A percentile compares a stretch with the other conserved stretches of the same genome.
Evolutionary conservation across 176 grass and related monocot species (phyloP).

Genomic region (Chloris gayana): DNA sequence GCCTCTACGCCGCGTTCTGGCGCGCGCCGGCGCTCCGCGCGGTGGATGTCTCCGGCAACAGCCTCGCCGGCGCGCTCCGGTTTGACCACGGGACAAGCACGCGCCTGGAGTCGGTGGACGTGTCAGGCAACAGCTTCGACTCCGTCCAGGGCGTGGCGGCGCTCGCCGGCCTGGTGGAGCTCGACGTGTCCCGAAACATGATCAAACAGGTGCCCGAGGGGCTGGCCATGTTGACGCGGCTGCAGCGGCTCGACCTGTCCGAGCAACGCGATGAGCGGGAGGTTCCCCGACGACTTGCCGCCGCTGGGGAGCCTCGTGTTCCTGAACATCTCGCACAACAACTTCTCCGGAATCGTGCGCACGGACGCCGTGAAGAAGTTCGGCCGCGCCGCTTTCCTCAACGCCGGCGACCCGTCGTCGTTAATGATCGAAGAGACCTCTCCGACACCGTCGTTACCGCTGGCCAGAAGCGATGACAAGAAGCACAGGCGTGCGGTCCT

Average conservation of each 20-base stretch:
- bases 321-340: constrained; percentile 80
- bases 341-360: constrained; percentile 60
- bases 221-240: constrained; percentile 6
- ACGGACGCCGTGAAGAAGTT: constrained; percentile 44
- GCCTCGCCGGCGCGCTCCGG: constrained; percentile 50
- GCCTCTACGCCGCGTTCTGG: constrained; percentile 53
- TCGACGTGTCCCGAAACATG: constrained; percentile 60
- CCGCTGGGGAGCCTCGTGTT: constrained; percentile 36
- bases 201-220: constrained; percentile 45
- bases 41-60: constrained; percentile 62
- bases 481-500: not conserved
- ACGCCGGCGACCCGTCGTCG: constrained; percentile 39
- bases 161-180: constrained; percentile 27
- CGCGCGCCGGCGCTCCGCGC: constrained; percentile 48
- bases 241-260: constrained; percentile 59
- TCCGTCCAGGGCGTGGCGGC: constrained; percentile 31
- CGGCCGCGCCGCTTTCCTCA: constrained; percentile 54
- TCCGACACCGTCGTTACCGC: not conserved
- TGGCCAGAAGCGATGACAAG: not conserved
- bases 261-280: constrained; percentile 55
- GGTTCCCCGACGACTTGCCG: constrained; percentile 58
- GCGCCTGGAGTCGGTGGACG: constrained; percentile 39
- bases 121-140: constrained; percentile 64
- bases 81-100: constrained; percentile 2
- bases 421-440: not conserved